Conservation (phyloP, 2,329 filamentous ascomycete species). For the Ceratocystis diversiconidia region DNA sequence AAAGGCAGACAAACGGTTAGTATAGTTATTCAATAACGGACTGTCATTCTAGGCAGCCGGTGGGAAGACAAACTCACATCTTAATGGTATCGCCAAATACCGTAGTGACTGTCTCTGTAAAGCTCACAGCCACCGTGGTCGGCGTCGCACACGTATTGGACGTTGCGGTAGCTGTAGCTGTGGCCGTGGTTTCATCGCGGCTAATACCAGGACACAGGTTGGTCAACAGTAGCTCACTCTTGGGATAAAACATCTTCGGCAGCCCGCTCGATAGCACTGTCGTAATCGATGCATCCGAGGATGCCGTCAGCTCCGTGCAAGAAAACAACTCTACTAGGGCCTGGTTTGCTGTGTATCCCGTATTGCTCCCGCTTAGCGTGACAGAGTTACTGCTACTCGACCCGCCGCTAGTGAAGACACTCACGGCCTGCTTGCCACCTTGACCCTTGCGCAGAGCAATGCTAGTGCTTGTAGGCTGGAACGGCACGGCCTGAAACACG, state of each 20-base stretch:
- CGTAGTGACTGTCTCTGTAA: constrained; percentile 31
- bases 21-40: not conserved
- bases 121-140: constrained; percentile 29
- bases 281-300: constrained; percentile 16
- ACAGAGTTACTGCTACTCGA: constrained; percentile 16
- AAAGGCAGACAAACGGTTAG: not conserved
- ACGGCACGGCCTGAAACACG: constrained; percentile 18
- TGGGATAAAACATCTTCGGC: constrained; percentile 18
- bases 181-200: not conserved
- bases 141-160: constrained; percentile 23
- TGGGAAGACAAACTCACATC: constrained; percentile 27
- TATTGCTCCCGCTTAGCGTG: constrained; percentile 15
- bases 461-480: constrained; percentile 15
- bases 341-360: constrained; percentile 16
- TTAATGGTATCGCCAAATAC: constrained; percentile 37
- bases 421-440: constrained; percentile 17
- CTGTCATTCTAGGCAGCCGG: not conserved
- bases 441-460: constrained; percentile 18
- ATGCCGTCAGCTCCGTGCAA: constrained; percentile 15
- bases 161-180: constrained; percentile 4
- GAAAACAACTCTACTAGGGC: constrained; percentile 17
- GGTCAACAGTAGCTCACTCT: constrained; percentile 12
- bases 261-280: constrained; percentile 16
- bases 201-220: constrained; percentile 13
- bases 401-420: constrained; percentile 18